These are phyloP conservation scores for Sporothrix humicola DNA, from an alignment of 2,329 filamentous ascomycete genomes.

Conservation along the genomic window DNA sequence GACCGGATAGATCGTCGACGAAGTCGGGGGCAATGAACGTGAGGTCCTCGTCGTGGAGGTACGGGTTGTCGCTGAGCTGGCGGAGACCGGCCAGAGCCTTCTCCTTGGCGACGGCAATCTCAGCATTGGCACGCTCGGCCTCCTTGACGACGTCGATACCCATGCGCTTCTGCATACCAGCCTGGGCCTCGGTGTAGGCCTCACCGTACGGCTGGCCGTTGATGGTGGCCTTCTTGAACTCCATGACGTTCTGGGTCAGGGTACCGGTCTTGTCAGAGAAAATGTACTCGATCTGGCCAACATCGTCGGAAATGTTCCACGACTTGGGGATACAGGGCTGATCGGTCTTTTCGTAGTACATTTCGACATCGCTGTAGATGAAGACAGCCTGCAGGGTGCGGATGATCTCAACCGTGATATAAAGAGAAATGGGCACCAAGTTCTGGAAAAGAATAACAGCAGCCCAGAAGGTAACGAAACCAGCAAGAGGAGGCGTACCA, in stretches of 20 bases:
- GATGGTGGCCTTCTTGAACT: constrained; percentile 98
- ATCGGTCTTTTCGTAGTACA: constrained; percentile 96
- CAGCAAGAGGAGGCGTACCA: constrained; percentile 74
- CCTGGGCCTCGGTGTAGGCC: constrained; percentile 95
- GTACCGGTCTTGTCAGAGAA: constrained; percentile 57
- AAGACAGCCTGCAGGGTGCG: constrained; percentile 92
- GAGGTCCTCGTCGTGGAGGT: constrained; percentile 84
- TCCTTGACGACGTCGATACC: constrained; percentile 88
- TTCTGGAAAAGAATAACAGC: constrained; percentile 96
- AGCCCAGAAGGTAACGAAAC: constrained; percentile 97
- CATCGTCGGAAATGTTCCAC: constrained; percentile 98
- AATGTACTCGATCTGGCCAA: constrained; percentile 98
- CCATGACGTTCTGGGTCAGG: constrained; percentile 59
- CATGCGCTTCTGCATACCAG: constrained; percentile 91
- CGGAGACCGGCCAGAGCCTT: constrained; percentile 76
- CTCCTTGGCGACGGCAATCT: constrained; percentile 79
- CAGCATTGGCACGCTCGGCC: constrained; percentile 69
- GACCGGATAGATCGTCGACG: constrained; percentile 79
- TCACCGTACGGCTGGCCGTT: constrained; percentile 97
- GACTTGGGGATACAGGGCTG: constrained; percentile 96
- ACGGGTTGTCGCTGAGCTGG: constrained; percentile 84
- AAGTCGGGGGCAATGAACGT: constrained; percentile 94
- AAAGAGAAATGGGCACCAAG: constrained; percentile 96
- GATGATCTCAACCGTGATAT: constrained; percentile 96
- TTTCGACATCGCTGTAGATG: constrained; percentile 93